Percentiles rank a stretch among this genome's conserved stretches.
Conservation (phyloP, 2,329 filamentous ascomycete genomes). For the Thielaviopsis populi region DNA sequence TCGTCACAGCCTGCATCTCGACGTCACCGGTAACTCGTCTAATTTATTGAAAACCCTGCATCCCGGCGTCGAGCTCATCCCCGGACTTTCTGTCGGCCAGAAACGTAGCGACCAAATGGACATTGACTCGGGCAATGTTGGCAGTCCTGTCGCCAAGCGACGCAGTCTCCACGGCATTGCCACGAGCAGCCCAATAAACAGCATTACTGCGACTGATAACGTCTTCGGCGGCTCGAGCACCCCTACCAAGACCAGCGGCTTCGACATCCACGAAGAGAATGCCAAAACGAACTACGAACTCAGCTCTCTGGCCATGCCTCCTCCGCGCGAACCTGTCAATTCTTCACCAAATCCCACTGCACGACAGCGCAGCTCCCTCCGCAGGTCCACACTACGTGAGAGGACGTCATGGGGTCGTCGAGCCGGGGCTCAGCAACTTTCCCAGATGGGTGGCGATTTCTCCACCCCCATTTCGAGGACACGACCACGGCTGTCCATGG, state of each 20-base stretch:
- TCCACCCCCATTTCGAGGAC: constrained; percentile 42
- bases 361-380: constrained; percentile 59
- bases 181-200: constrained; percentile 14
- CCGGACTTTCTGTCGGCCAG: constrained; percentile 14
- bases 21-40: constrained; percentile 9
- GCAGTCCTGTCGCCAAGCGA: constrained; percentile 80
- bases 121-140: constrained; percentile 59
- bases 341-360: constrained; percentile 39
- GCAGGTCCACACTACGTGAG: constrained; percentile 70
- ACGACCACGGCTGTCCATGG: constrained; percentile 60
- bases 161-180: constrained; percentile 68
- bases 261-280: constrained; percentile 26
- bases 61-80: constrained; percentile 13
- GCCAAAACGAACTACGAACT: constrained; percentile 38
- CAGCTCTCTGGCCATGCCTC: constrained; percentile 24
- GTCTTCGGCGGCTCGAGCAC: constrained; percentile 43
- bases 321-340: constrained; percentile 27
- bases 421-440: constrained; percentile 33
- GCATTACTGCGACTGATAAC: constrained; percentile 41
- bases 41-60: constrained; percentile 3
- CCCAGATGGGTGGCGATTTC: constrained; percentile 37
- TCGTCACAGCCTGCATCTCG: constrained; percentile 40
- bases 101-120: constrained; percentile 91
- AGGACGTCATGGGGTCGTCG: constrained; percentile 48
- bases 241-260: constrained; percentile 7